phyloP scores from a whole-genome alignment of 768 basidiomycete species.

The Trametes punicea region DNA sequence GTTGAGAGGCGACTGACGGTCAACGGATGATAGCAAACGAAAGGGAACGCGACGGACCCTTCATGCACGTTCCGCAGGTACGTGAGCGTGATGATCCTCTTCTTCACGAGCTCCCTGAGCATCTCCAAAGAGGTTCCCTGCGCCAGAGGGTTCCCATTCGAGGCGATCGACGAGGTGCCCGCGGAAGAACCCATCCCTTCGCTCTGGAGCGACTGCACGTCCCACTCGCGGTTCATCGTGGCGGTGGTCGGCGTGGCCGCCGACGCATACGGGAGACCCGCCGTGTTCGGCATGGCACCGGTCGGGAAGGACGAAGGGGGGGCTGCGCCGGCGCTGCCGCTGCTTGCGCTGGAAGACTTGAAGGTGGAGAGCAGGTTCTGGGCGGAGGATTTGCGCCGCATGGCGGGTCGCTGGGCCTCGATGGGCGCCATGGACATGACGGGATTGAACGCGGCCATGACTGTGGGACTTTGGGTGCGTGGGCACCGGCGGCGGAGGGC shows the following conservation, averaged over 20 bases:
- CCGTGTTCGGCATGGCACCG: constrained; percentile 20
- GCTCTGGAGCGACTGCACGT: constrained; percentile 62
- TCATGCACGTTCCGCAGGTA: constrained; percentile 85
- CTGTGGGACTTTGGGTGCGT: constrained; percentile 12
- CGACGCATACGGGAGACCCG: constrained; percentile 13
- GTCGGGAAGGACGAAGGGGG: constrained; percentile 21
- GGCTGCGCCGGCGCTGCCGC: constrained; percentile 4
- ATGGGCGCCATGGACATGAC: constrained; percentile 26
- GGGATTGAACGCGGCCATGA: constrained; percentile 28
- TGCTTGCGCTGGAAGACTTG: constrained; percentile 37
- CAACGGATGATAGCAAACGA: not conserved
- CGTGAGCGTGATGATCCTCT: constrained; percentile 80
- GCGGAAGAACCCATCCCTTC: constrained; percentile 33
- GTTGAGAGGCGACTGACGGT: constrained; percentile 10
- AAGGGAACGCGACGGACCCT: constrained; percentile 52
- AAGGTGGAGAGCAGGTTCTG: constrained; percentile 80
- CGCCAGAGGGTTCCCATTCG: constrained; percentile 18
- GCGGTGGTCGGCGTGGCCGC: constrained; percentile 29
- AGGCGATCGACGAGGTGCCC: constrained; percentile 1
- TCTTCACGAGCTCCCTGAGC: constrained; percentile 75
- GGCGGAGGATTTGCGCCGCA: constrained; percentile 84
- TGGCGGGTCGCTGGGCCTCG: constrained; percentile 41
- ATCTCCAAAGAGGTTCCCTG: constrained; percentile 77
- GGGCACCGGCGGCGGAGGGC: constrained; percentile 12
- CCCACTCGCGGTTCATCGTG: constrained; percentile 57